Conservation (phyloP, 495 filamentous ascomycete genomes). For the Penicillium coprophilum region DNA sequence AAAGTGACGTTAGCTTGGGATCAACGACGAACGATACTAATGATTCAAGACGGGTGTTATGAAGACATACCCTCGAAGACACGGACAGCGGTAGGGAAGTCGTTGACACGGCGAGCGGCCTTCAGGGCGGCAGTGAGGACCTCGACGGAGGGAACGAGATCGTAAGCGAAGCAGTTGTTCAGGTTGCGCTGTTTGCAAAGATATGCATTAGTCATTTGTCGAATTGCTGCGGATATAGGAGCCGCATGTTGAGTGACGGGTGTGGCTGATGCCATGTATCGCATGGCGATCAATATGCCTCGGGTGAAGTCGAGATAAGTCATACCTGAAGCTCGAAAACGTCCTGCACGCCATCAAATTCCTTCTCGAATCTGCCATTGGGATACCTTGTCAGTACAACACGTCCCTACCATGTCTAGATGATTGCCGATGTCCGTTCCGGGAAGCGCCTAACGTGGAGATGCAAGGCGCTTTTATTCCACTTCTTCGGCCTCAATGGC, state of each 20-base stretch:
- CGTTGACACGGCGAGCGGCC: conserved; percentile 93
- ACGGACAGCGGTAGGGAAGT: conserved; percentile 95
- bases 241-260: conserved; percentile 5
- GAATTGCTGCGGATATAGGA: conserved; percentile 2
- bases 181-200: conserved; percentile 75
- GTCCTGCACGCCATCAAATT: conserved; percentile 96
- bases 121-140: conserved; percentile 88
- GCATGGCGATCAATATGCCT: conserved; percentile 9
- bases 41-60: not conserved
- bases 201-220: conserved; percentile 8
- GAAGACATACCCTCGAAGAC: conserved; percentile 85
- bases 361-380: conserved; percentile 88
- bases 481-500: conserved; percentile 30
- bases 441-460: conserved; percentile 13
- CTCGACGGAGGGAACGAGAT: conserved; percentile 92
- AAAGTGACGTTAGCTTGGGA: conserved; percentile 17
- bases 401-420: conserved; percentile 9
- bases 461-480: conserved; percentile 6
- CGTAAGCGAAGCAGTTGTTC: conserved; percentile 99
- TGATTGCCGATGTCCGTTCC: conserved; percentile 11
- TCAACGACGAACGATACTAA: not conserved
- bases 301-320: conserved; percentile 5
- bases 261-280: conserved; percentile 11
- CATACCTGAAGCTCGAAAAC: conserved; percentile 99
- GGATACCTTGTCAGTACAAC: conserved; percentile 21